Base-by-base conservation (phyloP, 345 rosid species). In the Euphorbia pulcherrima region DNA sequence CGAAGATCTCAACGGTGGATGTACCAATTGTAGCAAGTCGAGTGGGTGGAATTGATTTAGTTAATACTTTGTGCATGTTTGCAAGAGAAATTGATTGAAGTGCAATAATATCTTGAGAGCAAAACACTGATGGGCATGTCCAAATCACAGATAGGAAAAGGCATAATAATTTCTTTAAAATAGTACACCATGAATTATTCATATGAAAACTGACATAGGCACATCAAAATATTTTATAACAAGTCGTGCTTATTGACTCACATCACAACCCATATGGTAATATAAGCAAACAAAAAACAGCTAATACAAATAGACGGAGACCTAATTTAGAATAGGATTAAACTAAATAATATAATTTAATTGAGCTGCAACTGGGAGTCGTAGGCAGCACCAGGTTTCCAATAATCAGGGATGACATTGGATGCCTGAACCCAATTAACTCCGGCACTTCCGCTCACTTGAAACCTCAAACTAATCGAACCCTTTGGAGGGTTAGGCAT, bases 311-410 rank as follows among this genome's bases (percentile, higher is more conserved):
- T 4, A 8, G 5, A 9, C 23, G 6, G 28, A 55, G 5, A 2
- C 5, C 41, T 58, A 30, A 4, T 17, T 4, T 52, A 21, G 12
- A 53, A 21, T 21, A 21, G 4, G 26, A 23, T n/a, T n/a, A n/a
- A n/a, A n/a, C n/a, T n/a, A n/a, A n/a, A n/a, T n/a, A n/a, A n/a
- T n/a, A n/a, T n/a, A 44, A 44, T 73, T 83, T 64, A 90, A 56
- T 58, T 24, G 37, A 92, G 90, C 74, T 80, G 82, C 68, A 90
- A 68, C 28, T 60, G 41, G 17, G 97, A 72, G 76, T 78, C 81
- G 66, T 90, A 90, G 51, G 80, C 79, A 60, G 71, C 87, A 16
- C 96, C 92, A 26, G 83, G 83, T 37, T 79, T 67, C 98, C 98
- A 90, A 6, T 88, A 78, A 3, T 69, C 40, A 0, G 97, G 92